phyloP scores from a whole-genome alignment of 2,329 filamentous ascomycete genomes.

The Fusarium sp. region DNA sequence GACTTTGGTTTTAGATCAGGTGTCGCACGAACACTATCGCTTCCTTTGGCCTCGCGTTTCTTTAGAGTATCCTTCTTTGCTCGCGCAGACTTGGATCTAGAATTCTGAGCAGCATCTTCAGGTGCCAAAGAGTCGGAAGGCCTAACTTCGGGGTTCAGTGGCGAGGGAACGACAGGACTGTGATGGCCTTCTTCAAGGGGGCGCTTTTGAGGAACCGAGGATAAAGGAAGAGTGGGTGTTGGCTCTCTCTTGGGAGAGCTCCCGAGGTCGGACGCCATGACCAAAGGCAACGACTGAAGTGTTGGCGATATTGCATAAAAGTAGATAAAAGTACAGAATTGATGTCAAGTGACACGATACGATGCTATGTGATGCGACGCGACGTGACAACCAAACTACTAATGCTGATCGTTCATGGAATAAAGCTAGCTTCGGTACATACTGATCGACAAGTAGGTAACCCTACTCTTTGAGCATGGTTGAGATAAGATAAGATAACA shows the following conservation, averaged over 20 bases:
- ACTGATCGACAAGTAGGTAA: neutral
- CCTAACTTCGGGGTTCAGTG: conserved; percentile 73
- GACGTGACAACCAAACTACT: neutral
- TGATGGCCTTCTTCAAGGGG: conserved; percentile 72
- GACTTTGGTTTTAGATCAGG: conserved; percentile 61
- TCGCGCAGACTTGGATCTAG: conserved; percentile 53
- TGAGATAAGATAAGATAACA: conserved; percentile 24
- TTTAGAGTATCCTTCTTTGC: conserved; percentile 74
- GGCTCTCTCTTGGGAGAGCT: conserved; percentile 53
- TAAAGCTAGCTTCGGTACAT: neutral
- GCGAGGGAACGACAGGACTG: conserved; percentile 75
- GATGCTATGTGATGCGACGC: neutral
- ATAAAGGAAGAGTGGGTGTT: conserved; percentile 51
- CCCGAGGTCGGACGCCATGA: conserved; percentile 50
- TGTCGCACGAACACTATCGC: conserved; percentile 63
- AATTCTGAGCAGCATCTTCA: conserved; percentile 58
- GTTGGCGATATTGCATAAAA: neutral
- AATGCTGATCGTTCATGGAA: neutral
- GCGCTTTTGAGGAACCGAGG: conserved; percentile 71
- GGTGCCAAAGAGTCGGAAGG: conserved; percentile 49
- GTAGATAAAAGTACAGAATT: neutral
- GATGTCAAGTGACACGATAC: neutral
- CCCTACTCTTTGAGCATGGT: conserved; percentile 1
- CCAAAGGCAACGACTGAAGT: conserved; percentile 3
- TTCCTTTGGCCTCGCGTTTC: conserved; percentile 71